Percentiles rank a stretch among this genome's conserved stretches.
phyloP scores from a whole-genome alignment of 805 yeast species.

The Lachancea lanzarotensis region DNA sequence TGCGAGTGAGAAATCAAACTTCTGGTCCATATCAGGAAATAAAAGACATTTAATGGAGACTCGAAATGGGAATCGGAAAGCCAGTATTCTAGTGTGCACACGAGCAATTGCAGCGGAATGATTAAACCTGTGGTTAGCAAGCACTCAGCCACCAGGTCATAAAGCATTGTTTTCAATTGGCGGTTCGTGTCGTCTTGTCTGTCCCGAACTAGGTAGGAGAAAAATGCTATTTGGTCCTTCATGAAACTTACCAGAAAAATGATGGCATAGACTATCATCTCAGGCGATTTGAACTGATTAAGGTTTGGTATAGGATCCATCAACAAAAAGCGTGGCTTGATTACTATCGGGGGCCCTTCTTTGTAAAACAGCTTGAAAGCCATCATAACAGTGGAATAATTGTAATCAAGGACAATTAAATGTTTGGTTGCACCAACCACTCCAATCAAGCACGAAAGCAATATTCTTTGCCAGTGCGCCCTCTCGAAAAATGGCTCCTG shows the following conservation, averaged over 20 bases:
- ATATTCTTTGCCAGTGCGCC: neutral
- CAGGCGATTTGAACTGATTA: neutral
- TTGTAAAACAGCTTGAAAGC: neutral
- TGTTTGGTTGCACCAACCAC: neutral
- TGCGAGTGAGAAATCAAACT: neutral
- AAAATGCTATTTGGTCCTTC: neutral
- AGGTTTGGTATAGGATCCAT: neutral
- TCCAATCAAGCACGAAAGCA: neutral
- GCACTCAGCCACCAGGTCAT: conserved; percentile 1
- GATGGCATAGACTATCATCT: neutral
- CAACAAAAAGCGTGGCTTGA: neutral
- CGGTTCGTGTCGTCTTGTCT: conserved; percentile 1
- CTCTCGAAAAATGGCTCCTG: neutral
- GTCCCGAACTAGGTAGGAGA: neutral
- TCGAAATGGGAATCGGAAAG: neutral
- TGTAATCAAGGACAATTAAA: neutral
- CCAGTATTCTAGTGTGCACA: conserved; percentile 5
- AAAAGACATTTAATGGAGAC: conserved; percentile 3
- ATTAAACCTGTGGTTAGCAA: conserved; percentile 3
- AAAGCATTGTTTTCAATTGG: neutral
- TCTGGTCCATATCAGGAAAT: conserved; percentile 3
- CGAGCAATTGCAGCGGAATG: conserved; percentile 1
- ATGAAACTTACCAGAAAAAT: neutral
- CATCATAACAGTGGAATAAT: neutral
- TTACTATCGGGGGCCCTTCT: neutral